These are phyloP conservation scores for Trichoderma parareesei DNA, from an alignment of 495 filamentous ascomycete genomes.

Conservation along the genomic window DNA sequence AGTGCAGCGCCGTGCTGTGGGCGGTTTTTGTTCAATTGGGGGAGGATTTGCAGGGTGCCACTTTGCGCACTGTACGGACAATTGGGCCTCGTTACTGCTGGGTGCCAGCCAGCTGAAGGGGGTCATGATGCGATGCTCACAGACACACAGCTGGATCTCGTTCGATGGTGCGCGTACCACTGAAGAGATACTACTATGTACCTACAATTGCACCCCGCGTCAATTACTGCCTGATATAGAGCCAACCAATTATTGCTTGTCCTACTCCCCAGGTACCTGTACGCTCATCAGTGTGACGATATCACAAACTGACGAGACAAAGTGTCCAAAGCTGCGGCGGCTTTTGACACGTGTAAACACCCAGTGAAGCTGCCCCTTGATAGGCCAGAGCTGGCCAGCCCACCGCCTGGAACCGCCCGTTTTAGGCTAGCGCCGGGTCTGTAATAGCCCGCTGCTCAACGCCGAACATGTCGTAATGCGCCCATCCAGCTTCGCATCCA, in stretches of 20 bases:
- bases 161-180: neutral
- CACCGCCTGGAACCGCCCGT: neutral
- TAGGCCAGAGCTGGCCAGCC: neutral
- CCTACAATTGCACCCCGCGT: neutral
- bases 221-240: neutral
- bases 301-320: too few species aligned
- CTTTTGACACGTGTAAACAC: constrained; percentile 1
- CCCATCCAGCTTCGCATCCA: neutral
- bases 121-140: neutral
- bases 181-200: neutral
- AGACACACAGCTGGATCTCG: neutral
- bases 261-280: too few species aligned
- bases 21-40: too few species aligned
- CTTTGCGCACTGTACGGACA: neutral
- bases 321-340: neutral
- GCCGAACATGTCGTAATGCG: constrained; percentile 3
- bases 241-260: too few species aligned
- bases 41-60: too few species aligned
- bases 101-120: neutral
- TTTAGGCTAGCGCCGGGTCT: neutral
- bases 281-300: too few species aligned
- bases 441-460: neutral
- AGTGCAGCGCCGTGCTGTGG: too few species aligned
- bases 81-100: neutral
- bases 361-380: neutral